These are phyloP conservation scores for Galerina sulciceps DNA, from an alignment of 768 basidiomycete species.

Conservation along the genomic window DNA sequence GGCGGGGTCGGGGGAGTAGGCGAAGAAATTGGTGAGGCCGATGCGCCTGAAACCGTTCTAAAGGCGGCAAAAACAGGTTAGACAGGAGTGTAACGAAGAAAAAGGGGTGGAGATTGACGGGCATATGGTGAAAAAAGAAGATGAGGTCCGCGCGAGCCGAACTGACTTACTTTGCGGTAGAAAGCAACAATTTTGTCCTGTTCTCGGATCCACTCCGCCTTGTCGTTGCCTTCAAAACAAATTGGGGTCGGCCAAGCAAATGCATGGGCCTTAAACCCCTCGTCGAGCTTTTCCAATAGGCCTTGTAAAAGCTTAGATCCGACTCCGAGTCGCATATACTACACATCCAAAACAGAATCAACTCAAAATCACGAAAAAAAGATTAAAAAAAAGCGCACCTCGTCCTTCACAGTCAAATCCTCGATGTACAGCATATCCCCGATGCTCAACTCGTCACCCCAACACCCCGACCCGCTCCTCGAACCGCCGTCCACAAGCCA, in stretches of 20 bases:
- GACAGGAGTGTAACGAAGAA: not conserved
- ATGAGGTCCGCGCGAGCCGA: no score
- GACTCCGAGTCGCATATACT: conserved; percentile 21
- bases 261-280: conserved; percentile 16
- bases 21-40: not conserved
- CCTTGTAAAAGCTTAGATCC: conserved; percentile 24
- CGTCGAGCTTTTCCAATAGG: conserved; percentile 21
- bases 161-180: conserved; percentile 2
- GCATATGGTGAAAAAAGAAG: not conserved
- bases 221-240: not conserved
- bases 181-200: not conserved
- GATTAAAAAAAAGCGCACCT: conserved; percentile 19
- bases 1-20: not conserved
- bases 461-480: conserved; percentile 35
- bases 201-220: not conserved
- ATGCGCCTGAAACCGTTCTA: conserved; percentile 31
- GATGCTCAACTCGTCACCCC: conserved; percentile 31
- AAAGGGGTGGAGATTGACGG: not conserved
- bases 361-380: not conserved
- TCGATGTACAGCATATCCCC: conserved; percentile 32
- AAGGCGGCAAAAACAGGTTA: no score
- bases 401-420: conserved; percentile 22
- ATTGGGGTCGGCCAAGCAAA: conserved; percentile 30
- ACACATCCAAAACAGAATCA: not conserved
- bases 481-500: conserved; percentile 28